phyloP scores from a whole-genome alignment of 768 basidiomycete species.

The Phanerochaete carnosa region DNA sequence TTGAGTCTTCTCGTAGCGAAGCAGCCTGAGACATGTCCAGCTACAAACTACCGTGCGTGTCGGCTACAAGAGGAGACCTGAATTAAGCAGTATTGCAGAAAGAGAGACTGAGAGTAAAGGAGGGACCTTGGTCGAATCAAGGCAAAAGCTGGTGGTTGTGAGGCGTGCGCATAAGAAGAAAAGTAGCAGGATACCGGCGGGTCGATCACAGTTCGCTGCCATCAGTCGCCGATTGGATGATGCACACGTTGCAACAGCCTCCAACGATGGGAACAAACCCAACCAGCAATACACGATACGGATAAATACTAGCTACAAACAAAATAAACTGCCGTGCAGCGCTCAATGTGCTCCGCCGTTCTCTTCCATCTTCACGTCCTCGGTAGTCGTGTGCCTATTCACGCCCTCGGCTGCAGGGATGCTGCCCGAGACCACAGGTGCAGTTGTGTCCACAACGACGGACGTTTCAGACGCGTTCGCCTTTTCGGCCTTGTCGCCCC shows the following conservation, averaged over 20 bases:
- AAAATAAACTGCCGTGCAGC: background rate
- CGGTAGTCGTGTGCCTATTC: background rate
- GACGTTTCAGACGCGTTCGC: constrained; percentile 1
- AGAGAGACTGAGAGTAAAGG: background rate
- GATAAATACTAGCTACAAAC: background rate
- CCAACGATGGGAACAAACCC: background rate
- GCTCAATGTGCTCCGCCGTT: background rate
- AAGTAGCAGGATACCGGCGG: background rate
- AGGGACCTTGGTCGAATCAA: background rate
- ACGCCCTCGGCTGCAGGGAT: background rate
- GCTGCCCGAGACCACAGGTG: background rate
- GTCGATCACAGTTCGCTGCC: constrained; percentile 1
- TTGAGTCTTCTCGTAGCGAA: background rate
- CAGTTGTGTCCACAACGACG: background rate
- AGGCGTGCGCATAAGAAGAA: background rate
- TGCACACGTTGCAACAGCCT: background rate
- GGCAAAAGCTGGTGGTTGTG: background rate
- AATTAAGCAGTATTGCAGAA: background rate
- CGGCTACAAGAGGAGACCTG: background rate
- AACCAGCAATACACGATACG: background rate
- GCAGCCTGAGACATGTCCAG: background rate
- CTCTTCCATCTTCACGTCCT: constrained; percentile 1
- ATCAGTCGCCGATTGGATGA: background rate
- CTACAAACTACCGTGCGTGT: background rate
- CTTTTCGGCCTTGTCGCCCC: constrained; percentile 29